Conservation (phyloP, 1,139 yeast species). For the Nakaseomyces sp. region DNA sequence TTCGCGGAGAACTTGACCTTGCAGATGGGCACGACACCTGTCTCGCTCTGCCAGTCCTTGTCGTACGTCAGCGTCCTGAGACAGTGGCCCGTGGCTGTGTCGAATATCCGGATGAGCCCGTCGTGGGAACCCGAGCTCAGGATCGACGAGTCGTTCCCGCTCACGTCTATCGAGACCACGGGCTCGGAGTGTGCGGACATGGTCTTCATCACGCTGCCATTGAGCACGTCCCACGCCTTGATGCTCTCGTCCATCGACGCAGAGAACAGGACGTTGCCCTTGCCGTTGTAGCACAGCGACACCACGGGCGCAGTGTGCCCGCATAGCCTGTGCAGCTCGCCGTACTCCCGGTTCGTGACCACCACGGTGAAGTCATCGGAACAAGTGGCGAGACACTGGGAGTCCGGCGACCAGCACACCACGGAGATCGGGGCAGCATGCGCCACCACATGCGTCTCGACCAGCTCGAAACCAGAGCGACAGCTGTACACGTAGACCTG, state of each 20-base stretch:
- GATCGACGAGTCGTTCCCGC: conserved; percentile 69
- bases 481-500: conserved; percentile 39
- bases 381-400: conserved; percentile 68
- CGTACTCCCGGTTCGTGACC: conserved; percentile 54
- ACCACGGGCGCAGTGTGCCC: conserved; percentile 88
- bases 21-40: conserved; percentile 69
- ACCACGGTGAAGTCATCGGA: conserved; percentile 81
- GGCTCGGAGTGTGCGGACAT: conserved; percentile 94
- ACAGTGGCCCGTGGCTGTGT: conserved; percentile 83
- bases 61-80: conserved; percentile 75
- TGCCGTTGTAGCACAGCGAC: conserved; percentile 56
- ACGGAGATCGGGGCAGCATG: conserved; percentile 28
- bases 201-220: conserved; percentile 65
- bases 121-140: conserved; percentile 85
- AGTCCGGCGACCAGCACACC: conserved; percentile 59
- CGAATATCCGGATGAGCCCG: conserved; percentile 81
- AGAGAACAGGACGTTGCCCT: conserved; percentile 71
- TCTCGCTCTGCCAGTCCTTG: conserved; percentile 45
- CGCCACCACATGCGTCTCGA: conserved; percentile 15
- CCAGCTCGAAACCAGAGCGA: conserved; percentile 22
- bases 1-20: conserved; percentile 72
- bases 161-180: conserved; percentile 60
- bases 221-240: conserved; percentile 76
- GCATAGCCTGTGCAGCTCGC: conserved; percentile 48
- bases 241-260: conserved; percentile 91